Evolutionary conservation across 1,284 basidiomycete genomes (phyloP), one percentile per base, ranked within the genome.

Genomic region (Irpex sp.): DNA sequence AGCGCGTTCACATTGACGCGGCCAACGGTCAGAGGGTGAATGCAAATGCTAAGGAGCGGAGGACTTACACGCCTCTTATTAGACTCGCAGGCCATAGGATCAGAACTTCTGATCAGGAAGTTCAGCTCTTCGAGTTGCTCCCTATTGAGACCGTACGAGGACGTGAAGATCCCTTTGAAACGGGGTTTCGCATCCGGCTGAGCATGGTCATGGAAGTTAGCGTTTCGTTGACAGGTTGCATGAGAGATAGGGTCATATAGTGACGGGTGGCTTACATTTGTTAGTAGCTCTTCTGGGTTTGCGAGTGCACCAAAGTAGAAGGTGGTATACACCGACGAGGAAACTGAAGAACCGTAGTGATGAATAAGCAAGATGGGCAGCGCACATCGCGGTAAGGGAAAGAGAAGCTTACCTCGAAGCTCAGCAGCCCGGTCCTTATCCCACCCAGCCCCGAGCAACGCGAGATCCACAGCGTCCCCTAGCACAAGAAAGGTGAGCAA

Each of bases 381-480:
- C 7, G 39, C n/a, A 36, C 21, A 26, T 37, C 4, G 31, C 15
- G 33, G 13, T 21, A 19, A 37, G 15, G 31, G 31, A 33, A 26
- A 33, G 5, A 6, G 62, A 43, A 5, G 61, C 79, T 49, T 60
- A 93, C 93, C 92, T 72, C 88, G 75, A 2, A 96, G 78, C 61
- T 90, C 88, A 55, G 91, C 77, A 3, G 83, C 94, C 7, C 94
- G 81, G 43, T 90, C 83, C 68, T 87, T 87, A 64, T 93, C 89
- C 91, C 92, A 94, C 0, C 83, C 78, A 11, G 88, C 92, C 1
- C 86, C 94, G 26, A 95, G 72, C 19, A 95, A 71, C 0, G 87
- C 86, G 57, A 95, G 80, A 72, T 95, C 93, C 11, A 94, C 70
- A 9, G 84, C 83, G 72, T 97, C 94, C 0, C 68, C 67, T 65